Base-by-base conservation (phyloP, 2,329 filamentous ascomycete genomes). In the Trichophyton equinum region DNA sequence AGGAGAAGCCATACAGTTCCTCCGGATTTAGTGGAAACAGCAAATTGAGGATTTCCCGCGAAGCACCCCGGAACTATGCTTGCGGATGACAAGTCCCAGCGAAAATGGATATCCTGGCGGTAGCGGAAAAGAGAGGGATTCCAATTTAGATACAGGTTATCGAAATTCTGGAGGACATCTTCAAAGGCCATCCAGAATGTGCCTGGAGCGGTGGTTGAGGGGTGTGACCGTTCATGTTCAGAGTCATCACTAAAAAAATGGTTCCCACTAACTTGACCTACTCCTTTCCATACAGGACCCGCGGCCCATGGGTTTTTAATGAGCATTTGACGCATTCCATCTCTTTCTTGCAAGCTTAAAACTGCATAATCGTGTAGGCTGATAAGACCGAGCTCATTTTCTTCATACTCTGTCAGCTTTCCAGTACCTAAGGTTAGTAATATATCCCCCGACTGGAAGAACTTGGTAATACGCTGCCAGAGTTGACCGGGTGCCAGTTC, bases 121-220 rank as follows among this genome's bases (percentile, higher is more conserved):
- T 88, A 77, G 1, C 78, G 78, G 74, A 99, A 99, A 0, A 96
- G 78, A 0, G 82, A 81, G 0, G 94, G 91, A 65, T 96, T 96
- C 94, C 94, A 99, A 74, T 97, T 99, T 60, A 99, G 79, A 72
- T 97, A 99, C 66, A 99, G 83, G 18, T 91, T 95, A 71, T 97
- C 91, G 65, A 96, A 99, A 70, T 96, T 86, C 68, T 96, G 91
- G 40, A 89, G 82, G 3, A 96, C 85, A 65, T 91, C 88, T 66
- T 95, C 88, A 30, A 94, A 84, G 25, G 86, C 85, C 75, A 97
- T 95, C 92, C 94, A 97, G 70, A 96, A 95, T 0, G 87, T 89
- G n/a, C 91, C 90, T 0, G 87, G 85, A 30, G 72, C 68, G 20
- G 74, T 68, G 22, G 67, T 65, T 4, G 67, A 66, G 62, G 61